A percentile compares a stretch with the other conserved stretches of the same genome.
Conservation (phyloP, 2,329 filamentous ascomycete species). For the Ophiostoma triangulosporum region DNA sequence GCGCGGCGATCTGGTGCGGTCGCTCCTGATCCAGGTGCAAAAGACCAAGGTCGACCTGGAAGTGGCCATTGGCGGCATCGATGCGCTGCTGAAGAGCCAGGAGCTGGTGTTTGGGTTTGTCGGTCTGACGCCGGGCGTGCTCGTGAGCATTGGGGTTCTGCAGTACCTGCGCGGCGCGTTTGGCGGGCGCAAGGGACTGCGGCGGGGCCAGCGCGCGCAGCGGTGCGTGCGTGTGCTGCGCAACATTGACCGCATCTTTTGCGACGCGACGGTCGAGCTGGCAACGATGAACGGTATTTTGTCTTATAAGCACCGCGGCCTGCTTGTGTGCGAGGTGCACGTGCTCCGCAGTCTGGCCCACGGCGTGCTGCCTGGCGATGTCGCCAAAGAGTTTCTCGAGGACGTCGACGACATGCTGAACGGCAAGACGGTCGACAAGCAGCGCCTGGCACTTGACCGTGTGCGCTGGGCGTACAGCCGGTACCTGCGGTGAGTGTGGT, state of each 20-base stretch:
- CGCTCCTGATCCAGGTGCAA: conserved; percentile 88
- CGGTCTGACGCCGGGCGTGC: conserved; percentile 80
- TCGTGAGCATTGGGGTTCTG: conserved; percentile 64
- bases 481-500: conserved; percentile 38
- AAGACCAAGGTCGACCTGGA: conserved; percentile 99
- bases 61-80: conserved; percentile 89
- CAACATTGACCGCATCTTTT: conserved; percentile 74
- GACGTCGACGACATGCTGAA: conserved; percentile 80
- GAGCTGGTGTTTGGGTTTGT: conserved; percentile 97
- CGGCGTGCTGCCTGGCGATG: conserved; percentile 55
- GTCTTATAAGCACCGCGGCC: conserved; percentile 82
- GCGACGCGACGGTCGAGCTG: conserved; percentile 36
- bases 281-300: conserved; percentile 61
- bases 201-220: conserved; percentile 49
- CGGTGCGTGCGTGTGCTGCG: conserved; percentile 66
- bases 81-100: conserved; percentile 86
- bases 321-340: conserved; percentile 82
- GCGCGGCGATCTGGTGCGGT: conserved; percentile 74
- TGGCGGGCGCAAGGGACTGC: conserved; percentile 55
- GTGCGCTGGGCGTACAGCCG: conserved; percentile 83
- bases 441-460: conserved; percentile 65
- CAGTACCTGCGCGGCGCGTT: conserved; percentile 60
- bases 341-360: conserved; percentile 58
- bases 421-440: conserved; percentile 63
- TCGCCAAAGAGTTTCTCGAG: conserved; percentile 75